Conservation (phyloP, 1,284 basidiomycete species). For the Cutaneotrichosporon dermatis region DNA sequence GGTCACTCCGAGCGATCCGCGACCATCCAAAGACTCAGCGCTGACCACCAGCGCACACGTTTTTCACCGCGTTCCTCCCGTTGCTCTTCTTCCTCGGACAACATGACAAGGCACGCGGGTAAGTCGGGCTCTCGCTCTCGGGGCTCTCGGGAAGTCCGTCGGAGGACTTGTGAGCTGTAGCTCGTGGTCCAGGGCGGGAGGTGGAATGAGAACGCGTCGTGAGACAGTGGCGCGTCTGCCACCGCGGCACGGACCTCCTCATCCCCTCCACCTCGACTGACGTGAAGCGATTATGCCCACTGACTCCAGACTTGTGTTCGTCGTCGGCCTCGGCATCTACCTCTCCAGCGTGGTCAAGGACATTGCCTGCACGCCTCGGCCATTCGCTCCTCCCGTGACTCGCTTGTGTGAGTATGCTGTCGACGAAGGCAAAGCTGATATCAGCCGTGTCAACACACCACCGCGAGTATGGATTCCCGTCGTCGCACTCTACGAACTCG, state of each 20-base stretch:
- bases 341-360: slow-evolving; percentile 81
- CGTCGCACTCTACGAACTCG: slow-evolving; percentile 89
- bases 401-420: slow-evolving; percentile 54
- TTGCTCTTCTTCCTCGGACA: slow-evolving; percentile 83
- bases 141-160: neutral
- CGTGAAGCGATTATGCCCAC: too few species aligned
- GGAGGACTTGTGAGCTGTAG: neutral
- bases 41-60: slow-evolving; percentile 63
- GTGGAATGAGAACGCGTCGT: neutral
- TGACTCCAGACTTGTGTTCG: slow-evolving; percentile 58
- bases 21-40: too few species aligned
- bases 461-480: slow-evolving; percentile 69
- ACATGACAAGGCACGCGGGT: slow-evolving; percentile 55
- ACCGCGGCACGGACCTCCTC: neutral
- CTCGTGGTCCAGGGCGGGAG: too few species aligned
- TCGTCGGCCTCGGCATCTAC: slow-evolving; percentile 78
- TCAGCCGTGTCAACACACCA: slow-evolving; percentile 77
- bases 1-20: too few species aligned
- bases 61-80: slow-evolving; percentile 87
- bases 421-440: neutral
- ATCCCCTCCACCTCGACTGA: too few species aligned
- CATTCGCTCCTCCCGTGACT: slow-evolving; percentile 83
- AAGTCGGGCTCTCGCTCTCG: neutral
- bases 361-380: slow-evolving; percentile 82
- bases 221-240: neutral